Percentiles rank a stretch among this genome's conserved stretches.
Evolutionary conservation across 805 yeast species (phyloP).

Genomic region (Ogataea zsoltii): DNA sequence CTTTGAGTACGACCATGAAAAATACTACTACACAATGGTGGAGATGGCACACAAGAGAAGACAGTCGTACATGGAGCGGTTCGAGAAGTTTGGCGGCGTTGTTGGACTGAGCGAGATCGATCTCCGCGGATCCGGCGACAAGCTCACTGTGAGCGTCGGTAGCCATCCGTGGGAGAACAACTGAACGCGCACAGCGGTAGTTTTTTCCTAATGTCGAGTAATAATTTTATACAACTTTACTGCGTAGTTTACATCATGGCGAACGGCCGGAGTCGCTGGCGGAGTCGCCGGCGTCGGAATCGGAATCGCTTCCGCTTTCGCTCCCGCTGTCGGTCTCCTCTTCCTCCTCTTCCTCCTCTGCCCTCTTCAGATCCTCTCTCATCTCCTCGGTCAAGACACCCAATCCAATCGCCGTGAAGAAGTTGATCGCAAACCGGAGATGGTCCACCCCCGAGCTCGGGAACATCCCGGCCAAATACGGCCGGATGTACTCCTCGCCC

Average conservation of each 20-base stretch:
- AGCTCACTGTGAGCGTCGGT: conserved; percentile 33
- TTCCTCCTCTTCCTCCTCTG: conserved; percentile 37
- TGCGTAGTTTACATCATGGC: no score
- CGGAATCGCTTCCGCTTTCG: conserved; percentile 25
- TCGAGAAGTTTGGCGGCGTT: conserved; percentile 64
- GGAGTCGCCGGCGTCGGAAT: conserved; percentile 16
- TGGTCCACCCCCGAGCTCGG: conserved; percentile 56
- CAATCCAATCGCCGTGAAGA: conserved; percentile 88
- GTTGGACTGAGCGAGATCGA: conserved; percentile 85
- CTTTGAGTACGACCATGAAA: conserved; percentile 77
- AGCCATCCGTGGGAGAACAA: conserved; percentile 27
- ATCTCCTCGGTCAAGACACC: conserved; percentile 81
- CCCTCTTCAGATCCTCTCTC: conserved; percentile 47
- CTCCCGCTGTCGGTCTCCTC: conserved; percentile 16
- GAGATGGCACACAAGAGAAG: conserved; percentile 61
- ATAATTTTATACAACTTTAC: no score
- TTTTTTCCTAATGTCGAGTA: not conserved
- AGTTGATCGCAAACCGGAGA: conserved; percentile 80
- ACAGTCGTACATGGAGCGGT: conserved; percentile 65
- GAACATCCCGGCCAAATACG: conserved; percentile 58
- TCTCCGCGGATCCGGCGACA: conserved; percentile 48
- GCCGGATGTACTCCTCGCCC: conserved; percentile 51
- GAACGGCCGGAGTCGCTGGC: not conserved
- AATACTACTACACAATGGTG: conserved; percentile 75
- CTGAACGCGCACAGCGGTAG: not conserved